phyloP scores from a whole-genome alignment of 495 filamentous ascomycete species.

The Pseudomonodictys pantanalensis region DNA sequence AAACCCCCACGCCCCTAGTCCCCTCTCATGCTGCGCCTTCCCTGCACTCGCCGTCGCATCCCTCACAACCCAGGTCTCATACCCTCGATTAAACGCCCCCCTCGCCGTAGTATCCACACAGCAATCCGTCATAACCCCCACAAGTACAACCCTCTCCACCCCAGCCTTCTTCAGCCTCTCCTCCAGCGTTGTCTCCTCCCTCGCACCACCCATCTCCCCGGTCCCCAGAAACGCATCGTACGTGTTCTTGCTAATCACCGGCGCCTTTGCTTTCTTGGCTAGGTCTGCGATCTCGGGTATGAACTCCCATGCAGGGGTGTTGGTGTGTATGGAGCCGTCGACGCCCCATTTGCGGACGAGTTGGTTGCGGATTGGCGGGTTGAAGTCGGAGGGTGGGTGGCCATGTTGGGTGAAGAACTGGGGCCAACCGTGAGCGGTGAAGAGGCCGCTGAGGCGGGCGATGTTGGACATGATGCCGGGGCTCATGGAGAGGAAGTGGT shows the following conservation, averaged over 20 bases:
- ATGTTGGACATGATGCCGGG: conserved; percentile 38
- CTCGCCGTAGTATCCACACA: conserved; percentile 46
- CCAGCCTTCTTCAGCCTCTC: conserved; percentile 20
- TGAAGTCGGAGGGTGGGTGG: conserved; percentile 41
- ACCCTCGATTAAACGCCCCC: conserved; percentile 46
- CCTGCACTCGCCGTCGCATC: conserved; percentile 44
- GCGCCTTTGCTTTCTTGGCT: not conserved
- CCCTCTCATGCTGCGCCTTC: conserved; percentile 39
- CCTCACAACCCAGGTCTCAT: conserved; percentile 44
- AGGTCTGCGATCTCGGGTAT: conserved; percentile 37
- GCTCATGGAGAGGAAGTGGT: conserved; percentile 35
- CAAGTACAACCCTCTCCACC: conserved; percentile 41
- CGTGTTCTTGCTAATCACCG: conserved; percentile 32
- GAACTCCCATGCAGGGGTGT: conserved; percentile 39
- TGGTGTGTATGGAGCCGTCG: conserved; percentile 36
- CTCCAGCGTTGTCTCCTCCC: conserved; percentile 30
- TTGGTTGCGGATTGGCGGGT: conserved; percentile 42
- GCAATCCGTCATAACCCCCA: conserved; percentile 48
- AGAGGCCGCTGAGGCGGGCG: conserved; percentile 35
- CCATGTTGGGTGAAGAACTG: conserved; percentile 48
- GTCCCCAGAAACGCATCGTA: conserved; percentile 38
- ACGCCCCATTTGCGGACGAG: conserved; percentile 46
- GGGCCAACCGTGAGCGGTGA: conserved; percentile 34
- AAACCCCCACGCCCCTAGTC: conserved; percentile 38
- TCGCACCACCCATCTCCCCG: too few relatives aligned